Base-by-base conservation (phyloP, 2,329 filamentous ascomycete species). In the Pezicula carpinea region DNA sequence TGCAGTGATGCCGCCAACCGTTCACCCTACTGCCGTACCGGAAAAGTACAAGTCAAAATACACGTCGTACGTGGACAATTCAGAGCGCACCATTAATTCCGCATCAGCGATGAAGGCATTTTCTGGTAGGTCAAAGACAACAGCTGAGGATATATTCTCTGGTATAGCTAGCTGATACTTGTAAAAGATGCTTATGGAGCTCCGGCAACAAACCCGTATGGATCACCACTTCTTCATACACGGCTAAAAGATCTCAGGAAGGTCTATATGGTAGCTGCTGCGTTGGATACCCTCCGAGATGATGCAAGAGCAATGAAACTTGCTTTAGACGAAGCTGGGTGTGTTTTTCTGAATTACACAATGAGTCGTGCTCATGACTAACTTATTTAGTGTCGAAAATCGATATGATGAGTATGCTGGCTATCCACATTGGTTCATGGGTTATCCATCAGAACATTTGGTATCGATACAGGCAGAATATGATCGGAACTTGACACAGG, bases 1-100 rank as follows among this genome's bases (percentile, higher is more conserved):
- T 3, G 64, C 64, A 1, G 50, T 67, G 15, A 63, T 67, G 5
- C 69, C 69, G 6, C 58, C 57, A 3, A 65, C 66, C 0, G 52
- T 68, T 4, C 66, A 69, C 46, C 65, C 59, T 6, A 61, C 66
- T 35, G 59, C 57, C 26, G 61, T 69, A 8, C 68, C 69, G 0
- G 61, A 55, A 4, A 54, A 60, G n/a, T 55, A 67, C 35, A 64
- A 61, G 44, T 43, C 53, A 4, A 59, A 55, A 21, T 70, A 62
- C 44, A 68, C 58, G 5, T 55, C 64, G 3, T 66, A 64, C 46
- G 51, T 63, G 10, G 65, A 69, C 42, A 64, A 70, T 51, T 61
- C 60, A 8, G 56, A 61, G 29, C 52, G 63, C 26, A 68, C 66
- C 1, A 60, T 69, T 29, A 65, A 70, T 43, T 66, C 65, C 0